These are phyloP conservation scores for Colletotrichum lindemuthianum DNA, from an alignment of 2,329 filamentous ascomycete species.

Conservation along the genomic window DNA sequence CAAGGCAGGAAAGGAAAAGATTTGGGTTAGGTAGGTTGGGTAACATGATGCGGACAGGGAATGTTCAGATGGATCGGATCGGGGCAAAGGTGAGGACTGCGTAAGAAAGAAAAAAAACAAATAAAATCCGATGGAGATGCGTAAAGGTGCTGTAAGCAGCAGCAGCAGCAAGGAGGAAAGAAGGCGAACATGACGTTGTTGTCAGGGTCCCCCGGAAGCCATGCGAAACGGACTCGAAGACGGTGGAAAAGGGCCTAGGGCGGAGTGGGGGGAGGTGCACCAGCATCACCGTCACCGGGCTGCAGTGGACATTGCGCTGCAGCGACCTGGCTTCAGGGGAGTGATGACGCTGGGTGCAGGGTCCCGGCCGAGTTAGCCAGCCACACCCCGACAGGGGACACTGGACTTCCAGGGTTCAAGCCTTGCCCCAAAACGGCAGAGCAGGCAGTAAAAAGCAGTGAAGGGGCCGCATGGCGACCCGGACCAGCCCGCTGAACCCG, in stretches of 20 bases:
- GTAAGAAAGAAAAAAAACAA: conserved; percentile 35
- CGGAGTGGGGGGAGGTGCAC: conserved; percentile 10
- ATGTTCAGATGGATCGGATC: conserved; percentile 26
- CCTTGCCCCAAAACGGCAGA: background rate
- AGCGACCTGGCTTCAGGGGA: background rate
- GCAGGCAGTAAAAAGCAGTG: background rate
- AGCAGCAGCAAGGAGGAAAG: conserved; percentile 22
- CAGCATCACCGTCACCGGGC: background rate
- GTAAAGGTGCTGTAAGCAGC: too few species aligned
- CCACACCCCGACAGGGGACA: background rate
- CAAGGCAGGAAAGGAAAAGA: conserved; percentile 2
- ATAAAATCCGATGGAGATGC: background rate
- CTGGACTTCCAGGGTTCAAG: conserved; percentile 6
- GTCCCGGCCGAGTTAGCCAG: conserved; percentile 26
- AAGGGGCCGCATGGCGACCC: conserved; percentile 19
- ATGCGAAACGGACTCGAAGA: conserved; percentile 26
- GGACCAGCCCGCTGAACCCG: background rate
- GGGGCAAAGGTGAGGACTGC: conserved; percentile 6
- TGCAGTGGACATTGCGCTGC: background rate
- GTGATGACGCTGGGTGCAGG: conserved; percentile 33
- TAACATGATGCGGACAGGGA: background rate
- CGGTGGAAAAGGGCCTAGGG: conserved; percentile 24
- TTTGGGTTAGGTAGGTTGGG: background rate
- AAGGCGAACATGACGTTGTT: conserved; percentile 37
- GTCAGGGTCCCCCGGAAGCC: conserved; percentile 21